Conservation (phyloP, 2,329 filamentous ascomycete genomes). For the Fusarium floridanum region DNA sequence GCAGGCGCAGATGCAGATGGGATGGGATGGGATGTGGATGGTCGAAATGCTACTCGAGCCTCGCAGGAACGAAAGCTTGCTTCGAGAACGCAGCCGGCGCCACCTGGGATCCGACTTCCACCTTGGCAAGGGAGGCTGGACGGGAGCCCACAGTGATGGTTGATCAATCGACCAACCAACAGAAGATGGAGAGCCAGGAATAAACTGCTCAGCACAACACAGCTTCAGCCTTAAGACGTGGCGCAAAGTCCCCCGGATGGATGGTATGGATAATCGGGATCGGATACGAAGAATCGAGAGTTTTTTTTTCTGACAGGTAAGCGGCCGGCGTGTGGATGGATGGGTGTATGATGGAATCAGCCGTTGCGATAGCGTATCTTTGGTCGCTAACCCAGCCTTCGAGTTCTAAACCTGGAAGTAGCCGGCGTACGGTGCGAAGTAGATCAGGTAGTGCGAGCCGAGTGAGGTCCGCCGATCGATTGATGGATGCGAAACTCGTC, state of each 20-base stretch:
- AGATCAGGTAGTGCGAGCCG: constrained; percentile 4
- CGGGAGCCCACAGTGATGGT: constrained; percentile 19
- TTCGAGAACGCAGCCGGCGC: constrained; percentile 22
- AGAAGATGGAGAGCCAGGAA: constrained; percentile 8
- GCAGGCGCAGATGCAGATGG: not conserved
- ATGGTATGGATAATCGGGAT: constrained; percentile 25
- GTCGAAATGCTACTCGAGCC: constrained; percentile 5
- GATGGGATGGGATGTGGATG: not conserved
- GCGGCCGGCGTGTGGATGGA: constrained; percentile 12
- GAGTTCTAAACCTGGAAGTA: constrained; percentile 4
- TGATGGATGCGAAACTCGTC: constrained; percentile 7
- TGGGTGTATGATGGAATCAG: constrained; percentile 27
- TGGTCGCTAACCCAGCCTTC: constrained; percentile 18
- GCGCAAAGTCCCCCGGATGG: constrained; percentile 26
- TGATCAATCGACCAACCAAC: constrained; percentile 5
- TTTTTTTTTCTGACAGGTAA: constrained; percentile 15
- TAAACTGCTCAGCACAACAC: constrained; percentile 8
- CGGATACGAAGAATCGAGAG: constrained; percentile 19
- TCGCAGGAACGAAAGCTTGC: constrained; percentile 21
- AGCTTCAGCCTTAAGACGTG: constrained; percentile 22
- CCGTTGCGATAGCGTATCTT: constrained; percentile 29
- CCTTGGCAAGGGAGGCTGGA: constrained; percentile 38
- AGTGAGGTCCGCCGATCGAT: not conserved
- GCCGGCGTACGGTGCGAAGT: constrained; percentile 21
- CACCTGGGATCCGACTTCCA: constrained; percentile 34